A percentile compares a stretch with the other conserved stretches of the same genome.
phyloP scores from a whole-genome alignment of 2,329 filamentous ascomycete species.

The Paramyrothecium roridum region DNA sequence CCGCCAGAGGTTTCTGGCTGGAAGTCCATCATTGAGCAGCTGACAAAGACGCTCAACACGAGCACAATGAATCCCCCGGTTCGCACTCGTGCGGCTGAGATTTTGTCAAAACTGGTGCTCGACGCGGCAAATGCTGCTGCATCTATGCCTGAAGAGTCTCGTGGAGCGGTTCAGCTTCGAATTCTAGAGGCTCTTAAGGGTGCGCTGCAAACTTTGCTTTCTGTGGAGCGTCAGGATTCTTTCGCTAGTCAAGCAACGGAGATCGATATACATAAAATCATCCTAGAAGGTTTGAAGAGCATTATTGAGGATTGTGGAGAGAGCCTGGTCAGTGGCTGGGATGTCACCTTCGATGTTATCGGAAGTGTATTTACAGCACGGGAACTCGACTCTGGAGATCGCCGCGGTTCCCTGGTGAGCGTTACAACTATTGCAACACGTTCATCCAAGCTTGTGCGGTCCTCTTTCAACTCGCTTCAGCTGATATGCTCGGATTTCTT shows the following conservation, averaged over 20 bases:
- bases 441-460: constrained; percentile 75
- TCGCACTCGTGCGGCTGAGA: constrained; percentile 59
- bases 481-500: constrained; percentile 95
- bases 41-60: constrained; percentile 49
- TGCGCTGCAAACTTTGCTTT: constrained; percentile 54
- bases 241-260: constrained; percentile 62
- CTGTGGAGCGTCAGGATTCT: constrained; percentile 46
- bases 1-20: constrained; percentile 71
- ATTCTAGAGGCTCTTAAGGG: constrained; percentile 64
- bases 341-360: constrained; percentile 80
- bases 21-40: constrained; percentile 58
- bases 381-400: constrained; percentile 27
- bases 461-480: constrained; percentile 85
- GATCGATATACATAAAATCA: constrained; percentile 74
- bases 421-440: constrained; percentile 43
- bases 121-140: constrained; percentile 57
- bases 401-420: constrained; percentile 22
- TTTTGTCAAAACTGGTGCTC: constrained; percentile 55
- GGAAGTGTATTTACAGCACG: constrained; percentile 69
- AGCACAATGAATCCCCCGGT: constrained; percentile 47
- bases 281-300: constrained; percentile 75
- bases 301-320: constrained; percentile 89
- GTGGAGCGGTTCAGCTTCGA: constrained; percentile 66
- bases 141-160: constrained; percentile 43
- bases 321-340: constrained; percentile 78